Percentiles rank a stretch among this genome's conserved stretches.
Evolutionary conservation across 345 rosid genomes (phyloP).

Genomic region (Salix brachista): DNA sequence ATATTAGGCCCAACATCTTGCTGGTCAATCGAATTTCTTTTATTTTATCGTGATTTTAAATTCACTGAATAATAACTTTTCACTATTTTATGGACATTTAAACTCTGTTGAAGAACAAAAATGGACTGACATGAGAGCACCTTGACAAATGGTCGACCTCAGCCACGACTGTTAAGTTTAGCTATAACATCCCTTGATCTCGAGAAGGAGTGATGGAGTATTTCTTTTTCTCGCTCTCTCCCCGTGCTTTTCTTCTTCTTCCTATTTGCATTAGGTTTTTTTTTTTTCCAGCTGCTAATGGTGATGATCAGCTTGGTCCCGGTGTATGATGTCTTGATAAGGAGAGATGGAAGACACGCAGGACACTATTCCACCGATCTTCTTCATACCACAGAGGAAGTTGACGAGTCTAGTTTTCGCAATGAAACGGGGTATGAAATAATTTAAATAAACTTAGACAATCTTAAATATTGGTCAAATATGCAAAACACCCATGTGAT

Average conservation of each 20-base stretch:
- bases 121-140: not conserved
- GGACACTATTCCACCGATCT: not conserved
- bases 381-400: no score
- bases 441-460: no score
- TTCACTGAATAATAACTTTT: not conserved
- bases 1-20: not conserved
- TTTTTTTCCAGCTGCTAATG: not conserved
- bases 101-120: not conserved
- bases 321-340: not conserved
- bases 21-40: not conserved
- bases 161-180: not conserved
- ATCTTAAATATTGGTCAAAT: no score
- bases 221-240: not conserved
- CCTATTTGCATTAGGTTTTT: not conserved
- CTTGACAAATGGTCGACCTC: not conserved
- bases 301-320: conserved; percentile 18
- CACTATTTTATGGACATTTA: not conserved
- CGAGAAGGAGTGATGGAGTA: not conserved
- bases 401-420: no score
- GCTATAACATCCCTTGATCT: not conserved
- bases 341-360: not conserved
- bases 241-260: not conserved
- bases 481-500: no score
- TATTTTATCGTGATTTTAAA: not conserved
- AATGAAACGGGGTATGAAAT: no score